Base-by-base conservation (phyloP, 176 grass and related monocot species). In the Cenchrus purpureus region DNA sequence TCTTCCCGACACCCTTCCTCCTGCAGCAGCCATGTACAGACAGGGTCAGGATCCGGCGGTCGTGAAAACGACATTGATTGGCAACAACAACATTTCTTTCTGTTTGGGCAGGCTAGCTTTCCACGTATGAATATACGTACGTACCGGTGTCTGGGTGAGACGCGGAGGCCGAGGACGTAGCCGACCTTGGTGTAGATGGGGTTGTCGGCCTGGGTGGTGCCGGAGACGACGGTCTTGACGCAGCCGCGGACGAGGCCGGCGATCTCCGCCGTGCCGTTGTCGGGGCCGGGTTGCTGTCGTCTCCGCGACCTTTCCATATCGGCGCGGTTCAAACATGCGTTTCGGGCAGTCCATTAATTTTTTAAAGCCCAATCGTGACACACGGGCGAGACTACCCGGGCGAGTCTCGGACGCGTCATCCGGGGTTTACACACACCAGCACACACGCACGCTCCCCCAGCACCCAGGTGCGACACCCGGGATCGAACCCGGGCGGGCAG, bases 91-190 rank as follows among this genome's bases (percentile, higher is more conserved):
- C 25, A 25, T 25, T 25, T 25, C 25, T 25, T 25, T 25, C 25
- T 25, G 25, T 25, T 25, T 25, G 25, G 25, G 25, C 25, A 25
- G 25, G 25, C 25, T 25, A 25, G 25, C 11, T 56, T 55, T 42
- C 31, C 53, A 25, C 25, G 25, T 25, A 25, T 25, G 25, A 25
- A 25, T 25, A 25, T 25, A 76, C 32, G 76, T 46, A 86, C 75
- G 17, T 90, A 97, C 95, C 95, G 84, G 73, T 94, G 89, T 15
- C 49, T 40, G 44, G 90, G 95, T 14, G 92, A 92, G 74, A 97
- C 95, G 62, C 95, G 90, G 74, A 97, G 95, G 87, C 95, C 95
- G 71, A 97, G 90, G 48, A 97, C 68, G 77, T 97, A 97, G 8
- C 88, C 95, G 60, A 92, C 93, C 76, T 90, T 95, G 67, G 91